Evolutionary conservation across 2,329 filamentous ascomycete species (phyloP).

Genomic region (Nemania sp.): DNA sequence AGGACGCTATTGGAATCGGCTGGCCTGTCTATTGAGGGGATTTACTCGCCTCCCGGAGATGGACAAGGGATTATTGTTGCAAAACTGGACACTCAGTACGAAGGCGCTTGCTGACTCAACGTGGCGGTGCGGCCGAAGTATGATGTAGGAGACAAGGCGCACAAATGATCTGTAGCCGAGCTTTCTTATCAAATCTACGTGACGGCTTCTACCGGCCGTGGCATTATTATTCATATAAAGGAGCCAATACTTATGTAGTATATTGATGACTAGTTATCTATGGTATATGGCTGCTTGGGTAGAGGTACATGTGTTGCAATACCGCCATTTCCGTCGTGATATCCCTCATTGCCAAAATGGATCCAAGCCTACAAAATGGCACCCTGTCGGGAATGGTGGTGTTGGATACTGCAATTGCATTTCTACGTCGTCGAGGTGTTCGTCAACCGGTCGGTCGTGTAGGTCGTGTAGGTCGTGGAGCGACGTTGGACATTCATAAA

Average conservation of each 20-base stretch:
- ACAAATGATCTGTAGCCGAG: no score
- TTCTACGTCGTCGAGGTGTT: background rate
- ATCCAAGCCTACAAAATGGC: background rate
- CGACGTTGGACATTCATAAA: background rate
- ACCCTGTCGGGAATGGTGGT: background rate
- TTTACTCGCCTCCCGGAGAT: conserved; percentile 24
- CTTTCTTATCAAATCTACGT: no score
- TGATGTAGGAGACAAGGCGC: no score
- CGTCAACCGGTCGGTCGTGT: background rate
- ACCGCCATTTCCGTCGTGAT: background rate
- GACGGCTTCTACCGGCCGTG: no score
- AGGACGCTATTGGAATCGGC: conserved; percentile 22
- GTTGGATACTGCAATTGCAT: background rate
- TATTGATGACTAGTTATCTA: no score
- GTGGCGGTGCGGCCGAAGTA: no score
- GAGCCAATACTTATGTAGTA: no score
- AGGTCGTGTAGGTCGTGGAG: background rate
- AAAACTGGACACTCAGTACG: background rate
- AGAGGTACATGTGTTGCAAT: background rate
- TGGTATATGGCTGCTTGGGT: no score
- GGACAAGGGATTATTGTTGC: conserved; percentile 28
- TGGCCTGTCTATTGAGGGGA: conserved; percentile 33
- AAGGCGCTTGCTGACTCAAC: no score
- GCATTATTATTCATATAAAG: no score
- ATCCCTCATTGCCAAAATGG: conserved; percentile 5